Conservation (phyloP, 2,329 filamentous ascomycete genomes). For the Dothideomycetidae sp. region DNA sequence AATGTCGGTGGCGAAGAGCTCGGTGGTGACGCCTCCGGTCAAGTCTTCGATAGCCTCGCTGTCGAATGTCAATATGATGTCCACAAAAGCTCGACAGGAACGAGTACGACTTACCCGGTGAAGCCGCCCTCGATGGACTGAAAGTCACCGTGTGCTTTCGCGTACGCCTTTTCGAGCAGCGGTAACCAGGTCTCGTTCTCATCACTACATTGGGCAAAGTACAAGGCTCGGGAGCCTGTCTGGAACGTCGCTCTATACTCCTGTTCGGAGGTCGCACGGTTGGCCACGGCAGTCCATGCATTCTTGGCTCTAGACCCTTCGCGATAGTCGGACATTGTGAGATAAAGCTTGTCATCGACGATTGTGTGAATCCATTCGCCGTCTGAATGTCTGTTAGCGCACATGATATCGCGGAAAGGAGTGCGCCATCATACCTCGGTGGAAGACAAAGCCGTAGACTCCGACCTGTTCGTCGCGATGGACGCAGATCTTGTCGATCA, state of each 20-base stretch:
- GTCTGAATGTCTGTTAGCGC: constrained; percentile 32
- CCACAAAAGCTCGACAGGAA: no score
- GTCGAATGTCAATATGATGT: constrained; percentile 13
- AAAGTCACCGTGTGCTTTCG: constrained; percentile 73
- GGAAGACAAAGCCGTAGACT: constrained; percentile 76
- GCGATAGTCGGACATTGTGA: constrained; percentile 71
- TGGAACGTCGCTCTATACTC: constrained; percentile 59
- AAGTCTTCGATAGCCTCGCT: constrained; percentile 45
- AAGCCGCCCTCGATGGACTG: constrained; percentile 60
- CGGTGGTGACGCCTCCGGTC: constrained; percentile 36
- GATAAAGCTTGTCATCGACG: constrained; percentile 78
- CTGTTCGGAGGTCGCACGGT: constrained; percentile 56
- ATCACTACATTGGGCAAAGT: constrained; percentile 58
- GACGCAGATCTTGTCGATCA: constrained; percentile 63
- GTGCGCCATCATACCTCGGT: constrained; percentile 37
- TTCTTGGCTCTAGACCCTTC: constrained; percentile 52
- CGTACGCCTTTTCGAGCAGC: constrained; percentile 68
- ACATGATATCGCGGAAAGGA: neutral
- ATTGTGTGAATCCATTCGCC: constrained; percentile 88
- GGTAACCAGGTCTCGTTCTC: constrained; percentile 74
- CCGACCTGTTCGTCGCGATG: constrained; percentile 57
- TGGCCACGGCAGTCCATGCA: constrained; percentile 55
- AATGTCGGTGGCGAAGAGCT: constrained; percentile 43
- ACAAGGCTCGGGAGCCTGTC: constrained; percentile 60
- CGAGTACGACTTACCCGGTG: constrained; percentile 45